phyloP scores from a whole-genome alignment of 495 filamentous ascomycete genomes.

The Penicillium mononematosum region DNA sequence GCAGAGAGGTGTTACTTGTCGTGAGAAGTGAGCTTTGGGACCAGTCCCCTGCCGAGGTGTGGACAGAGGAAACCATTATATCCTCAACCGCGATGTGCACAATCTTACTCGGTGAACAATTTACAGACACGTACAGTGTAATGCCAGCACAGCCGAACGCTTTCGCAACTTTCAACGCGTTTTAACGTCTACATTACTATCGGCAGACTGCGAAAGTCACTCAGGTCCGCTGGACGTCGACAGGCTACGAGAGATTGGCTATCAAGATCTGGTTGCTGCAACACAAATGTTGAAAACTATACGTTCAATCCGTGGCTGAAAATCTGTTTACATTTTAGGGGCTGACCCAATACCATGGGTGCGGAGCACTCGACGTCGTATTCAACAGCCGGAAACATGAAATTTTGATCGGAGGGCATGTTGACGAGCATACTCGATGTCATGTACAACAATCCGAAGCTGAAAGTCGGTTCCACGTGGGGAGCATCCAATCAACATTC shows the following conservation, averaged over 20 bases:
- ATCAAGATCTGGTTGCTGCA: slow-evolving; percentile 32
- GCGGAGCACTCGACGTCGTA: slow-evolving; percentile 38
- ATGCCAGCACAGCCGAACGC: no score
- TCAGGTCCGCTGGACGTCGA: slow-evolving; percentile 26
- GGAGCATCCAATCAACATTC: slow-evolving; percentile 45
- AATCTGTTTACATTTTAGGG: slow-evolving; percentile 39
- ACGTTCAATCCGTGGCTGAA: slow-evolving; percentile 51
- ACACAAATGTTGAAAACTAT: slow-evolving; percentile 37
- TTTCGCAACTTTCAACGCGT: no score
- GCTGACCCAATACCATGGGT: no score
- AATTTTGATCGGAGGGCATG: slow-evolving; percentile 38
- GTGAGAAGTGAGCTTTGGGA: neutral
- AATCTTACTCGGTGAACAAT: no score
- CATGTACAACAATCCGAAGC: slow-evolving; percentile 32
- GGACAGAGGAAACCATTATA: no score
- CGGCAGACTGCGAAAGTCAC: no score
- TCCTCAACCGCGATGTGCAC: no score
- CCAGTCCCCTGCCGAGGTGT: neutral
- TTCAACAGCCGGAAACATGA: slow-evolving; percentile 40
- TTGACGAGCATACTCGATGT: slow-evolving; percentile 46
- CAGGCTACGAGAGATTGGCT: slow-evolving; percentile 31
- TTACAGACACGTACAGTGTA: no score
- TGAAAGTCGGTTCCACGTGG: slow-evolving; percentile 33
- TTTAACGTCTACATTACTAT: no score
- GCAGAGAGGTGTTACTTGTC: neutral